Percentiles rank a stretch among this genome's conserved stretches.
Evolutionary conservation across 345 rosid genomes (phyloP).

Genomic region (Gossypium turneri): DNA sequence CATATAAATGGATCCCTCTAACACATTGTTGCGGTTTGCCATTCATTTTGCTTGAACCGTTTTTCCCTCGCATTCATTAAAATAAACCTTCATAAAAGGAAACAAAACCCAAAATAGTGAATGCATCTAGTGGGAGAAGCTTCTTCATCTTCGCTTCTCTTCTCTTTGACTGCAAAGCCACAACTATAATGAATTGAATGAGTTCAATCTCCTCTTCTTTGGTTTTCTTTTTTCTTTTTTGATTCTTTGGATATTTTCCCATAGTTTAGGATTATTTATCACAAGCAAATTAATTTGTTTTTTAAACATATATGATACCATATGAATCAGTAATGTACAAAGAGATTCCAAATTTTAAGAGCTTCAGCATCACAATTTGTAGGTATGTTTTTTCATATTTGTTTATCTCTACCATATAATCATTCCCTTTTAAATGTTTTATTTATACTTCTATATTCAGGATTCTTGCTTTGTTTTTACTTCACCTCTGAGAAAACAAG

Average conservation of each 20-base stretch:
- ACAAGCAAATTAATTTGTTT: neutral
- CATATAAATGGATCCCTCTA: neutral
- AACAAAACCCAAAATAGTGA: neutral
- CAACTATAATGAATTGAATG: constrained; percentile 12
- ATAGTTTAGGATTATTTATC: neutral
- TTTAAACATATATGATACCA: neutral
- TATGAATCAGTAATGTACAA: neutral
- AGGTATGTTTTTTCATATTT: neutral
- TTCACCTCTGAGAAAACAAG: neutral
- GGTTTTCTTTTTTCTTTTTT: neutral
- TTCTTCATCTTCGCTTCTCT: neutral
- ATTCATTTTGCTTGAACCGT: neutral
- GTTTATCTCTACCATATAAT: neutral
- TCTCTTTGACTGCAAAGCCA: neutral
- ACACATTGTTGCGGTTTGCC: neutral
- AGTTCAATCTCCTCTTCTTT: constrained; percentile 1
- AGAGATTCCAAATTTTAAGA: neutral
- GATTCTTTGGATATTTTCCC: neutral
- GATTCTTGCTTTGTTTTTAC: constrained; percentile 7
- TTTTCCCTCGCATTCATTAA: constrained; percentile 16
- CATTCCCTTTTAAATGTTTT: no score
- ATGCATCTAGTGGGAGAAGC: neutral
- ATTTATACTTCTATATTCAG: neutral
- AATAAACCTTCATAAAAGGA: neutral
- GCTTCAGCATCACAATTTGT: neutral